phyloP scores from a whole-genome alignment of 306 rosid species.

The Argentina anserina region DNA sequence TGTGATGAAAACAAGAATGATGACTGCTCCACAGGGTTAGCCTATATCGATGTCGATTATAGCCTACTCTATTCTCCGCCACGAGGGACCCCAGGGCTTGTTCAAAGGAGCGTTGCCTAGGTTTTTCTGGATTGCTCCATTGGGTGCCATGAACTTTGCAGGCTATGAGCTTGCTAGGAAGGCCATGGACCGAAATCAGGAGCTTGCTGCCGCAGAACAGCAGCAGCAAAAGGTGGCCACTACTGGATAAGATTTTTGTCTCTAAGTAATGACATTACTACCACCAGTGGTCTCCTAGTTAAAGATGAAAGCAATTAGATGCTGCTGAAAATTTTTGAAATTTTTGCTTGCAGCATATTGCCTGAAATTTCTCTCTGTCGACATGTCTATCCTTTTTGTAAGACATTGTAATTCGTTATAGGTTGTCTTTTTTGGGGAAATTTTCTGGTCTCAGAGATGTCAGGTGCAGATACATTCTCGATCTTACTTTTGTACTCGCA shows the following conservation, averaged over 20 bases:
- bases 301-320: conserved; percentile 16
- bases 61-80: conserved; percentile 71
- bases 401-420: conserved; percentile 21
- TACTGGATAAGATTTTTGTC: conserved; percentile 32
- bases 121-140: conserved; percentile 97
- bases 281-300: conserved; percentile 5
- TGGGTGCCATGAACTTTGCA: conserved; percentile 99
- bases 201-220: conserved; percentile 36
- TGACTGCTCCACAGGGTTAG: conserved; percentile 84
- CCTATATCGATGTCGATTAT: conserved; percentile 70
- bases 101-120: conserved; percentile 96
- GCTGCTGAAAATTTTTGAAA: conserved; percentile 41
- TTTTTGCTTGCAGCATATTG: conserved; percentile 29
- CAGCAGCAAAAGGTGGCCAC: conserved; percentile 37
- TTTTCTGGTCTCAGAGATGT: conserved; percentile 38
- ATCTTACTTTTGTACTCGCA: conserved; percentile 6
- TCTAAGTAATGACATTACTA: not conserved
- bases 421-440: conserved; percentile 26
- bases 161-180: conserved; percentile 93
- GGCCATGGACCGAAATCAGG: conserved; percentile 85
- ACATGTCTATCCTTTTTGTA: conserved; percentile 35
- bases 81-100: conserved; percentile 88
- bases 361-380: conserved; percentile 40
- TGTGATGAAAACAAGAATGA: conserved; percentile 99
- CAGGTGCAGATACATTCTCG: conserved; percentile 33